Evolutionary conservation across 106 monocot species (phyloP), one percentile per base, ranked within the genome.

Genomic region (Dactylorhiza incarnata): DNA sequence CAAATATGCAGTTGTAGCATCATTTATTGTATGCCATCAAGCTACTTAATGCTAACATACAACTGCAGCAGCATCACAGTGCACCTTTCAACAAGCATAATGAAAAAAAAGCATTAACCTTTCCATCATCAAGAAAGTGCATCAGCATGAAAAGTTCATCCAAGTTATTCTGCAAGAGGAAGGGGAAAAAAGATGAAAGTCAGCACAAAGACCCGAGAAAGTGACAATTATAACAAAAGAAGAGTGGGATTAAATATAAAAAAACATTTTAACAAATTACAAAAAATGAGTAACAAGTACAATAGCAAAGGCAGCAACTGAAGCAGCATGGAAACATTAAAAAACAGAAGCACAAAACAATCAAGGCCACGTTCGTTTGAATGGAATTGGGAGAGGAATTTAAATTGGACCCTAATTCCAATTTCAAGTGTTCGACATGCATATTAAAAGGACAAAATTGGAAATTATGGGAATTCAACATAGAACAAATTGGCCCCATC

Each of bases 71-170:
- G 13, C 29, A 26, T 24, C 29, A 65, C 5, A 29, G 29, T 65
- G 58, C 45, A 69, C 11, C 5, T 16, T 49, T 24, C 24, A 49
- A 68, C 11, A 79, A 5, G 63, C 0, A 19, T 47, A 52, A 11
- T 72, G 19, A 16, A 17, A 45, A 69, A 65, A 65, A 48, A 79
- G 12, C 29, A 82, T 87, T 74, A 26, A 99, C 99, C 89, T 89
- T 99, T 86, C 94, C 94, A 74, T 85, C 89, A 73, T 99, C 99
- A 76, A 99, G 99, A 76, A 99, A 99, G 85, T 99, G 99, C 99
- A 99, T 99, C 55, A 99, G 86, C 94, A 99, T 99, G 83, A 99
- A 99, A 50, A 99, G 83, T 80, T 99, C 99, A 61, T 99, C 99
- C 79, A 99, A 79, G 78, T 99, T 99, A 75, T 99, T 99, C 99